Evolutionary conservation across 1,284 basidiomycete species (phyloP).

Genomic region (Gomphus sp.): DNA sequence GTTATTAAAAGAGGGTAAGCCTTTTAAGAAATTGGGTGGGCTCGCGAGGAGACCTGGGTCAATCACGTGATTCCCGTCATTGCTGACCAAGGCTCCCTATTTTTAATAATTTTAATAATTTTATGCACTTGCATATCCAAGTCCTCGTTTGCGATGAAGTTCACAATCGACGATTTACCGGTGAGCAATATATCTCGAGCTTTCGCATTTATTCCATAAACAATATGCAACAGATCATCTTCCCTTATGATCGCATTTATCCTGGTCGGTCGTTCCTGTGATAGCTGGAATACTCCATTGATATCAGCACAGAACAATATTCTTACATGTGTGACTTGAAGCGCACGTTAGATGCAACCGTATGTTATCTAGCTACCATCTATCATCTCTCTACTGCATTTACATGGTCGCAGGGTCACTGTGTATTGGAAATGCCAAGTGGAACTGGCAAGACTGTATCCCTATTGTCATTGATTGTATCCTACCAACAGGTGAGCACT

Average conservation of each 20-base stretch:
- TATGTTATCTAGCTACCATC: conserved; percentile 16
- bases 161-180: conserved; percentile 90
- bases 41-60: background rate
- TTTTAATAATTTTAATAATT: too few species aligned
- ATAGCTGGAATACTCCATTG: background rate
- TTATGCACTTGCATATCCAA: too few species aligned
- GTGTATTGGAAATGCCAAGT: conserved; percentile 99
- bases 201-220: conserved; percentile 8
- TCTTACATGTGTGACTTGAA: conserved; percentile 99
- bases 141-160: conserved; percentile 61
- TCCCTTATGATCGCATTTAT: conserved; percentile 88
- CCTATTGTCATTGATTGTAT: conserved; percentile 91
- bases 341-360: conserved; percentile 87
- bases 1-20: background rate
- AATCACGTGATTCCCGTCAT: background rate
- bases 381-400: background rate
- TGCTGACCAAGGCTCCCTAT: background rate
- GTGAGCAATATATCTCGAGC: conserved; percentile 32
- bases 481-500: conserved; percentile 81
- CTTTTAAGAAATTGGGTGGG: too few species aligned
- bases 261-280: conserved; percentile 44
- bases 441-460: conserved; percentile 99
- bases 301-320: conserved; percentile 73
- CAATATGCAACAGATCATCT: conserved; percentile 54
- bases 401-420: conserved; percentile 69